phyloP scores from a whole-genome alignment of 1,284 basidiomycete genomes.

The Trametes sp. region DNA sequence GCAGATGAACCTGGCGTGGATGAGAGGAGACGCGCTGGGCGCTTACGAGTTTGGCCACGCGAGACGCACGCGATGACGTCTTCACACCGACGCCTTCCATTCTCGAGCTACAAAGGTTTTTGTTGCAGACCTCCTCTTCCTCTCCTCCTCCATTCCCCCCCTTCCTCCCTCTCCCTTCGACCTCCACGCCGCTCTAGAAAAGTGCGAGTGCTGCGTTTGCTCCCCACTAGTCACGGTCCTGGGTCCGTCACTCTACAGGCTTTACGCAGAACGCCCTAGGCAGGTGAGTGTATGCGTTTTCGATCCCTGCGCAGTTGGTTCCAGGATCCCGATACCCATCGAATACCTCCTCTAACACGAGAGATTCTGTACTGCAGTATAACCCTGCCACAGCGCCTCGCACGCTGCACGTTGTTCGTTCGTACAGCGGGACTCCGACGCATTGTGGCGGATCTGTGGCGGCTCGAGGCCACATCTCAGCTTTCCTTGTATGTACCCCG shows the following conservation, averaged over 20 bases:
- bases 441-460: background rate
- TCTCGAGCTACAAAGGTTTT: constrained; percentile 14
- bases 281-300: background rate
- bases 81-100: constrained; percentile 14
- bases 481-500: background rate
- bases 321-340: background rate
- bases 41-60: constrained; percentile 5
- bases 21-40: too few species aligned
- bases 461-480: background rate
- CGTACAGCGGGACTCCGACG: background rate
- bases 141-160: background rate
- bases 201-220: background rate
- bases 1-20: too few species aligned
- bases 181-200: background rate
- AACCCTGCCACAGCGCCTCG: too few species aligned
- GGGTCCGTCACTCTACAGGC: background rate
- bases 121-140: constrained; percentile 1
- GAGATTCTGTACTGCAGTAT: background rate
- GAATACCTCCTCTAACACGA: background rate
- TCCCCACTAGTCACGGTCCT: background rate
- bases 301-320: too few species aligned
- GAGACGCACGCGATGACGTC: constrained; percentile 22
- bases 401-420: background rate
- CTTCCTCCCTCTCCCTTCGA: background rate
- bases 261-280: background rate